These are phyloP conservation scores for Colletotrichum sp. DNA, from an alignment of 2,329 filamentous ascomycete genomes.

Conservation along the genomic window DNA sequence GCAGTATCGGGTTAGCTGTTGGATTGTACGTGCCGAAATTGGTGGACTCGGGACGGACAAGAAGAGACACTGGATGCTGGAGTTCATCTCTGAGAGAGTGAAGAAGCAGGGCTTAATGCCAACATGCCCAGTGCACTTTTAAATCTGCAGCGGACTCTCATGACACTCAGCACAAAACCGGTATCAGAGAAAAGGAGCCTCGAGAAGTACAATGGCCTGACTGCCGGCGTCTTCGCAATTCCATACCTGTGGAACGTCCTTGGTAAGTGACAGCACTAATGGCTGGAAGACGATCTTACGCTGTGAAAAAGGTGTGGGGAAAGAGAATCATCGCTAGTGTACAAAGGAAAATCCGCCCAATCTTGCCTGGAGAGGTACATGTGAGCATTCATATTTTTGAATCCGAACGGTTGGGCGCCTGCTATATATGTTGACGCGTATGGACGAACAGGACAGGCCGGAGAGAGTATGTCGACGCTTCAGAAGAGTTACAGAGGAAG, in stretches of 20 bases:
- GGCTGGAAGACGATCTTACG: too few species aligned
- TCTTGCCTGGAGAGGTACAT: too few species aligned
- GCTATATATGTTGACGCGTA: background rate
- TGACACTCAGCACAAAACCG: background rate
- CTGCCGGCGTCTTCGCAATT: background rate
- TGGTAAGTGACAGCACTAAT: background rate
- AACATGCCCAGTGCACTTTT: too few species aligned
- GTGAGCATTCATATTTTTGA: too few species aligned
- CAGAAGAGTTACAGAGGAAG: background rate
- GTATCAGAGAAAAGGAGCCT: background rate
- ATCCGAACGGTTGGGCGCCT: too few species aligned
- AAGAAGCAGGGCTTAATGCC: too few species aligned
- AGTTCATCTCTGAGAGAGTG: too few species aligned
- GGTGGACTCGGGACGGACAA: background rate
- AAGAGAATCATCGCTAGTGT: too few species aligned
- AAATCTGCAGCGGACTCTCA: background rate
- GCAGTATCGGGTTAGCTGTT: background rate
- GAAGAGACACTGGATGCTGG: background rate
- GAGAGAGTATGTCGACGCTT: background rate
- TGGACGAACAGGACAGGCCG: background rate
- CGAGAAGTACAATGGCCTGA: background rate
- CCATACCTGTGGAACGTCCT: background rate
- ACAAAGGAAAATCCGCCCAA: too few species aligned
- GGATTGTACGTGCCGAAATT: fast-evolving
- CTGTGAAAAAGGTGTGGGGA: too few species aligned